Evolutionary conservation across 1,139 yeast species (phyloP).

Genomic region (Saccharomyces pastorianus): DNA sequence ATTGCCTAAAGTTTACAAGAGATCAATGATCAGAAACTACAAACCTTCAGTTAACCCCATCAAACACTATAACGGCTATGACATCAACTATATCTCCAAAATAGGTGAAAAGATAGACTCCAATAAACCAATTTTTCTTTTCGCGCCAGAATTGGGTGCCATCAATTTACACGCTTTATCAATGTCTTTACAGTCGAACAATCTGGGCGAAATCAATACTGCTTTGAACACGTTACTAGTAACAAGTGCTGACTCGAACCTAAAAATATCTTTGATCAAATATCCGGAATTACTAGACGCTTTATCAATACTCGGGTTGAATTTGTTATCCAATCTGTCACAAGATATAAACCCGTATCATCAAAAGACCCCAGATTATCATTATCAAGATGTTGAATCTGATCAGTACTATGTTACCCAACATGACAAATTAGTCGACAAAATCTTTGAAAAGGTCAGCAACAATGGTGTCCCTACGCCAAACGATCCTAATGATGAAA

Average conservation of each 20-base stretch:
- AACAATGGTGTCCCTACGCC: constrained; percentile 10
- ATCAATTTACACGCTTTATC: constrained; percentile 74
- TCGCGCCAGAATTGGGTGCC: constrained; percentile 83
- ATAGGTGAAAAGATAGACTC: constrained; percentile 76
- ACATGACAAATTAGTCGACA: constrained; percentile 31
- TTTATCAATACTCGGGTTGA: constrained; percentile 46
- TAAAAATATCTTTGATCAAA: constrained; percentile 53
- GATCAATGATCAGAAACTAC: constrained; percentile 55
- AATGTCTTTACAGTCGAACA: constrained; percentile 59
- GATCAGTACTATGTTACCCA: not conserved
- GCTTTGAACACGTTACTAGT: constrained; percentile 79
- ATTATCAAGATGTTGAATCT: constrained; percentile 1
- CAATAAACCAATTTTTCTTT: constrained; percentile 73
- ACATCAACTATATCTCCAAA: constrained; percentile 55
- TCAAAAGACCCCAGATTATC: not conserved
- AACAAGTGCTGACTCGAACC: constrained; percentile 68
- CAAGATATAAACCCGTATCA: not conserved
- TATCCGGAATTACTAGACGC: constrained; percentile 61
- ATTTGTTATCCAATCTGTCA: constrained; percentile 39
- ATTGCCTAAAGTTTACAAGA: constrained; percentile 32
- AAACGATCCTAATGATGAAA: constrained; percentile 13
- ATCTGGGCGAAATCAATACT: constrained; percentile 53
- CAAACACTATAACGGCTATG: constrained; percentile 63
- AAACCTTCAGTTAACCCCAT: constrained; percentile 51
- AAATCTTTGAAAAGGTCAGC: constrained; percentile 46